Base-by-base conservation (phyloP, 306 rosid genomes). In the Cotoneaster glaucophyllus region DNA sequence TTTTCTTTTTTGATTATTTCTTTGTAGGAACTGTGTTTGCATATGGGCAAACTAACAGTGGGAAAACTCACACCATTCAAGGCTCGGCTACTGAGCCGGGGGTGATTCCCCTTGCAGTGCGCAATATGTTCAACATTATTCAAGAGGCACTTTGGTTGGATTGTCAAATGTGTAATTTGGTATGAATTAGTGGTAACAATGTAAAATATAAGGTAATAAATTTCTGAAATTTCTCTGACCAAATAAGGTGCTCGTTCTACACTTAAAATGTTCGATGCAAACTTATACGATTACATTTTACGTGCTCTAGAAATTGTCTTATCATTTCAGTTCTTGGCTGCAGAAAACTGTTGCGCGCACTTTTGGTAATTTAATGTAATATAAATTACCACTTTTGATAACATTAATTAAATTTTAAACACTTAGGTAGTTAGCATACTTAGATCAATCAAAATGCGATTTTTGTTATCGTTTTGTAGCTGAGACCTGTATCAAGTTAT, bases 11-110 rank as follows among this genome's bases (percentile, higher is more conserved):
- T 78, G 74, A 58, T 57, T 70, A 53, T 73, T 39, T 67, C 74
- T 71, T 39, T 70, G 74, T 71, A 95, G 98, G 98, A 18, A 95
- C 97, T 63, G 97, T 95, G 53, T 95, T 95, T 65, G 98, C 98
- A 62, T 95, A 95, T 41, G 98, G 97, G 56, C 98, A 95, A 82
- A 95, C 98, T 4, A 95, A 95, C 62, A 95, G 98, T 73, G 97
- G 98, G 41, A 95, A 95, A 85, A 95, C 98, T 34, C 80, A 92
- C 70, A 95, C 97, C 0, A 95, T 95, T 93, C 88, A 97, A 54
- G 98, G 98, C 59, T 86, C 92, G 3, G 82, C 81, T 58, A 72
- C 69, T 19, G 96, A 95, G 74, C 95, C 88, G 0, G 98, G 97
- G 56, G 91, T 95, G n/a, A 95, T 95, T 83, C 98, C 97, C 78